These are phyloP conservation scores for Selaginella tamariscina DNA, from an alignment of 75 land plant genomes.

Conservation along the genomic window DNA sequence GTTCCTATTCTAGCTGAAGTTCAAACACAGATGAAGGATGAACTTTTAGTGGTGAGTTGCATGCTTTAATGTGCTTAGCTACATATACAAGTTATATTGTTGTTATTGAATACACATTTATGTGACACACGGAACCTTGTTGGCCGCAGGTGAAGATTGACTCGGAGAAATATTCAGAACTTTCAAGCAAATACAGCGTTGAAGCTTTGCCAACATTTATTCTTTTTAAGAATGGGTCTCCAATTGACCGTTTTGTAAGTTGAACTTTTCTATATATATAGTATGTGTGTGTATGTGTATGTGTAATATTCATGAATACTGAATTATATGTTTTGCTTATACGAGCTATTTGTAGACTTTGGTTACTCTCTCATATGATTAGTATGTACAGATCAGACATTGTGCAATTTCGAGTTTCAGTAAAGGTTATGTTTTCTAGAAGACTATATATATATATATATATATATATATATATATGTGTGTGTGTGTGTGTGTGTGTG, in stretches of 20 bases:
- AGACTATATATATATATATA: too few species aligned
- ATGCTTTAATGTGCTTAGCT: neutral
- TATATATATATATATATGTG: too few species aligned
- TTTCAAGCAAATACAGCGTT: constrained; percentile 60
- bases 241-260: constrained; percentile 75
- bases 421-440: too few species aligned
- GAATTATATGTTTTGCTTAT: too few species aligned
- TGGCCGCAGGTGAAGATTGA: constrained; percentile 62
- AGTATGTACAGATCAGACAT: too few species aligned
- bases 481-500: too few species aligned
- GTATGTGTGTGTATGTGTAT: too few species aligned
- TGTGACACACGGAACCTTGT: neutral
- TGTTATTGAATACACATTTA: neutral
- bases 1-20: constrained; percentile 75
- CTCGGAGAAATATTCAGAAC: constrained; percentile 77
- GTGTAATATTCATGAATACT: too few species aligned
- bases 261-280: too few species aligned
- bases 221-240: constrained; percentile 71
- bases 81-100: neutral
- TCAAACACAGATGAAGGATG: constrained; percentile 50
- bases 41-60: constrained; percentile 57
- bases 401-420: too few species aligned
- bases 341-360: too few species aligned
- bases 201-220: constrained; percentile 89
- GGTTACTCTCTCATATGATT: too few species aligned